phyloP scores from a whole-genome alignment of 345 rosid species.

The Eucalyptus cloeziana region DNA sequence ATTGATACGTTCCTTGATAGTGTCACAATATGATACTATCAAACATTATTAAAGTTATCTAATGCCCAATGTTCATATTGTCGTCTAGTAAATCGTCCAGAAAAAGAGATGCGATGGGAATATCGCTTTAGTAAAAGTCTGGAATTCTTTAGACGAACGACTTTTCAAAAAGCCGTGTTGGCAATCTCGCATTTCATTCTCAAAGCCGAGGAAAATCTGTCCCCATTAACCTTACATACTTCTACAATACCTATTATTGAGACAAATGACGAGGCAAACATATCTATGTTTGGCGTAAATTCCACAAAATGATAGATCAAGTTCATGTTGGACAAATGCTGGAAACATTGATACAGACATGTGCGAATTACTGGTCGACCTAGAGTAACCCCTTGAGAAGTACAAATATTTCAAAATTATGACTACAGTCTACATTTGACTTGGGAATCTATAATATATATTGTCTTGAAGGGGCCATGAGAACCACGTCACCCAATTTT shows the following conservation, averaged over 20 bases:
- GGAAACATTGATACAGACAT: neutral
- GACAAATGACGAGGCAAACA: neutral
- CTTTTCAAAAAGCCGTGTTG: fast-evolving
- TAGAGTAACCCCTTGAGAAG: neutral
- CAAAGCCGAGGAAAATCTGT: neutral
- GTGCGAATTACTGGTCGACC: neutral
- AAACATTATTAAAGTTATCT: neutral
- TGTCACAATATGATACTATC: neutral
- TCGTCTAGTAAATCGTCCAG: fast-evolving
- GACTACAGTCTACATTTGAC: neutral
- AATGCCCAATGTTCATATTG: neutral
- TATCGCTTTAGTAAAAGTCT: neutral
- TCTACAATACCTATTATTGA: no score
- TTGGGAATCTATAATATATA: neutral
- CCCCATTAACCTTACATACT: neutral
- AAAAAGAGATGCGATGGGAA: neutral
- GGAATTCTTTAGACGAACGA: no score
- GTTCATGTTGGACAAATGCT: neutral
- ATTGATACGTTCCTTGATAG: no score
- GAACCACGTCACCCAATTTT: neutral
- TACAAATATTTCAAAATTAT: no score
- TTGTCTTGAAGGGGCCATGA: no score
- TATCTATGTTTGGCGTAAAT: no score
- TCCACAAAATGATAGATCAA: neutral
- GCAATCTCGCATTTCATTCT: neutral